Evolutionary conservation across 306 rosid species (phyloP).

Genomic region (Quercus robur): DNA sequence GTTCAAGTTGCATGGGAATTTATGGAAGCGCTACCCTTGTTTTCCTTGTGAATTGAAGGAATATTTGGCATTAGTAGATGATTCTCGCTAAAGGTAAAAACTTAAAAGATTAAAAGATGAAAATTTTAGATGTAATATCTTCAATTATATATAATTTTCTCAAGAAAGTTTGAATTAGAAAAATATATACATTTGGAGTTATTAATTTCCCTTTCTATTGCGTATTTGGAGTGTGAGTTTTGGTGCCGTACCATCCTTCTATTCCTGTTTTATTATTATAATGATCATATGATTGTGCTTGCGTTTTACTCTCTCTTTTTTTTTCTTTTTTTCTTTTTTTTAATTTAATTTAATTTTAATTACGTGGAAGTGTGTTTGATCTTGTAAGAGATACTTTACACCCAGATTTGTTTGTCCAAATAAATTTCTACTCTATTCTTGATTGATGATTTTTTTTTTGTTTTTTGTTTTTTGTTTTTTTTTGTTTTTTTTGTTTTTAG

Average conservation of each 20-base stretch:
- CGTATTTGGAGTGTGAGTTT: background rate
- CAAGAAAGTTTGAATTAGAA: background rate
- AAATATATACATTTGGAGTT: background rate
- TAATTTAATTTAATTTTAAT: background rate
- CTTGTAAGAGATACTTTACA: background rate
- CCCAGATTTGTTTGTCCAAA: background rate
- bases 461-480: too few relatives aligned
- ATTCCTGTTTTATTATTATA: background rate
- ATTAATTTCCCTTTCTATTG: background rate
- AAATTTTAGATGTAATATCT: background rate
- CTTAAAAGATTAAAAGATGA: background rate
- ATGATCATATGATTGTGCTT: background rate
- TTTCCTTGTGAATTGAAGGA: constrained; percentile 37
- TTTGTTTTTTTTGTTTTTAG: background rate
- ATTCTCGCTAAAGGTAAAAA: background rate
- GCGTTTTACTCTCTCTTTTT: background rate
- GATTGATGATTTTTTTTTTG: background rate
- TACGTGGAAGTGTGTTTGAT: background rate
- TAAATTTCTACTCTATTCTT: background rate
- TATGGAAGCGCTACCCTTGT: constrained; percentile 50
- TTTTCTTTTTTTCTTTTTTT: too few relatives aligned
- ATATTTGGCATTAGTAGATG: constrained; percentile 22
- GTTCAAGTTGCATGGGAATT: constrained; percentile 43
- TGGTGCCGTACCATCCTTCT: too few relatives aligned
- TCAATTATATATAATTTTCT: background rate